Evolutionary conservation across 805 yeast species (phyloP).

Genomic region (Candida germanica): DNA sequence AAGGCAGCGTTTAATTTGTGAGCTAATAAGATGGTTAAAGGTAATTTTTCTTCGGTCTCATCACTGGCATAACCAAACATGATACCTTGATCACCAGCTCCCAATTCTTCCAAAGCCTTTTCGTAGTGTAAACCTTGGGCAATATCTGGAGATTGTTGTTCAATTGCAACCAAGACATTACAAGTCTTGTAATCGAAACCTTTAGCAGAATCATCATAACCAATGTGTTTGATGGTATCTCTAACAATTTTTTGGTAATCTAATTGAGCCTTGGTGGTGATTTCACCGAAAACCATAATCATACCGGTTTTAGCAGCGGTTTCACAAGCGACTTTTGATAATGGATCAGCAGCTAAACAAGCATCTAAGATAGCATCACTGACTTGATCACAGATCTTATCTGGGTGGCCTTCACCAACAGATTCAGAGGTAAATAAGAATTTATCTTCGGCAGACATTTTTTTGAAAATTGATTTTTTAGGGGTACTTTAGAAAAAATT

Average conservation of each 20-base stretch:
- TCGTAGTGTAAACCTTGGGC: conserved; percentile 99
- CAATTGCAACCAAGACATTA: conserved; percentile 97
- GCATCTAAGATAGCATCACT: conserved; percentile 98
- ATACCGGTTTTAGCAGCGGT: conserved; percentile 99
- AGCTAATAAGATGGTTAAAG: conserved; percentile 89
- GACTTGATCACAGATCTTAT: conserved; percentile 97
- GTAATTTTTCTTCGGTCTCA: conserved; percentile 96
- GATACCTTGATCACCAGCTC: conserved; percentile 99
- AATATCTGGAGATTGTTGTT: conserved; percentile 98
- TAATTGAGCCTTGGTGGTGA: conserved; percentile 91
- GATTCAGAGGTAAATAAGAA: conserved; percentile 81
- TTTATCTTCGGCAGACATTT: conserved; percentile 22
- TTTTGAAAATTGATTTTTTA: not conserved
- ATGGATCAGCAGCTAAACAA: conserved; percentile 91
- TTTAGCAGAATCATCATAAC: conserved; percentile 92
- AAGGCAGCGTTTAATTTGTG: conserved; percentile 96
- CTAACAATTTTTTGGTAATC: conserved; percentile 98
- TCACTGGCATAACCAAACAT: conserved; percentile 99
- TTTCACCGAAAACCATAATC: conserved; percentile 99
- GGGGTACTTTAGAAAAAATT: too few relatives aligned
- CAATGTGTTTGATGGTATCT: conserved; percentile 97
- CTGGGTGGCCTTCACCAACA: conserved; percentile 94
- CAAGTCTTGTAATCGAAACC: conserved; percentile 99
- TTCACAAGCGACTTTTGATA: conserved; percentile 98
- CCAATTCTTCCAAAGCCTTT: conserved; percentile 91